Base-by-base conservation (phyloP, 257 asterid genomes). In the Ligustrum vulgare region DNA sequence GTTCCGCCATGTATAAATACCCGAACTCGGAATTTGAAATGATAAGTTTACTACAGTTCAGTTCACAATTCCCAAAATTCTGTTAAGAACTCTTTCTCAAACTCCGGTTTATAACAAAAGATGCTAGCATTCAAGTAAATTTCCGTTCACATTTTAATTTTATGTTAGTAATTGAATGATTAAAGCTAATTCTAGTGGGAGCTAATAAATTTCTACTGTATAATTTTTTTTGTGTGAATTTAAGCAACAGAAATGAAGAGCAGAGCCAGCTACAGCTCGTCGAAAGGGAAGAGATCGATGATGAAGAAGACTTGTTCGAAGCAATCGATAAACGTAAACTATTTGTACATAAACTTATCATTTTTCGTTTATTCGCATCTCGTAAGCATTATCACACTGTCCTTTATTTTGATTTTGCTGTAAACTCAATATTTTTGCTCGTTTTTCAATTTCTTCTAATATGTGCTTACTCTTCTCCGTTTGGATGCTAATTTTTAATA, bases 251-350 rank as follows among this genome's bases (percentile, higher is more conserved):
- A 86, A 80, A 93, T 75, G 99, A 95, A 79, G 98, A 93, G 81
- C 96, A 87, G 80, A 84, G 89, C 89, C 96, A 92, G 82, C 82
- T 95, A 72, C 99, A 93, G 90, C 85, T 95, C 45, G 90, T 95
- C 62, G 93, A 93, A 80, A 82, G 98, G 70, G 98, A 91, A 84
- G 98, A 86, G 70, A 78, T 91, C 82, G 97, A 93, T 13, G 98
- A 89, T 74, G 99, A 95, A 83, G 99, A 93, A 43, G 97, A 92
- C 82, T 74, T 90, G 90, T 93, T 95, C 75, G 99, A 93, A 90
- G 97, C 97, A 11, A 94, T 94, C n/a, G 98, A 94, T 79, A 94
- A 94, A 83, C 78, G 97, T 94, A 83, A 69, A 37, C 10, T 35
- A 39, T 76, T 10, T 45, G 3, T 4, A 3, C 58, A 6, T 8